A percentile compares a stretch with the other conserved stretches of the same genome.
These are phyloP conservation scores for Rugonectria rugulosa DNA, from an alignment of 2,329 filamentous ascomycete genomes.

Conservation along the genomic window DNA sequence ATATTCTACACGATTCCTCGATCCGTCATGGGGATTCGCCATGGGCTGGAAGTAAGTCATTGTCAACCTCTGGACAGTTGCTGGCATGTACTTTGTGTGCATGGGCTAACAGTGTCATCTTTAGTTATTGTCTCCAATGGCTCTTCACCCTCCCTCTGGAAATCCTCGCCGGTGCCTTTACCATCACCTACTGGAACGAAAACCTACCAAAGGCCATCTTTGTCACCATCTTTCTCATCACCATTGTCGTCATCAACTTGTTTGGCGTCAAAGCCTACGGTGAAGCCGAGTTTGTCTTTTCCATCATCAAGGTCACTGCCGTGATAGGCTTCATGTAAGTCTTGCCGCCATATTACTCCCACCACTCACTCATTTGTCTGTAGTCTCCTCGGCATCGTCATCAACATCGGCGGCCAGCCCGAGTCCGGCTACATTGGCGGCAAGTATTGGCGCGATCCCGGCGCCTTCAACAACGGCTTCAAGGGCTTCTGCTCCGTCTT, in stretches of 20 bases:
- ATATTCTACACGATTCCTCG: conserved; percentile 92
- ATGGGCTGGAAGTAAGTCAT: conserved; percentile 87
- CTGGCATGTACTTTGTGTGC: rapidly evolving
- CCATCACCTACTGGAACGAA: conserved; percentile 80
- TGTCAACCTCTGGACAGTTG: too few relatives aligned
- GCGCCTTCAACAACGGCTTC: conserved; percentile 84
- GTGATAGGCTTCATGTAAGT: conserved; percentile 87
- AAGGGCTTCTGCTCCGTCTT: conserved; percentile 81
- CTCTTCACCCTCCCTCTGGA: conserved; percentile 83
- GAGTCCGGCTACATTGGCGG: conserved; percentile 81
- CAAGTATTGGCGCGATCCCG: conserved; percentile 77
- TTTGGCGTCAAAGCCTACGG: conserved; percentile 90
- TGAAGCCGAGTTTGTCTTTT: conserved; percentile 88
- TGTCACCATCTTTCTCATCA: conserved; percentile 79
- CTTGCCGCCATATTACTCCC: conserved; percentile 36
- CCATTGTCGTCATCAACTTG: conserved; percentile 83
- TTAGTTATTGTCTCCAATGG: conserved; percentile 87
- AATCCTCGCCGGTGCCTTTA: conserved; percentile 85
- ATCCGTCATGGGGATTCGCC: conserved; percentile 93
- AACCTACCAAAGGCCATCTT: conserved; percentile 74
- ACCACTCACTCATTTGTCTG: conserved; percentile 18
- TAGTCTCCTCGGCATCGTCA: conserved; percentile 82
- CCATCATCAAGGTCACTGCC: conserved; percentile 84
- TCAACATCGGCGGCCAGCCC: conserved; percentile 82
- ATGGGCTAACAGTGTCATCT: not conserved